phyloP scores from a whole-genome alignment of 495 filamentous ascomycete species.

The Penicillium ochrochloron region DNA sequence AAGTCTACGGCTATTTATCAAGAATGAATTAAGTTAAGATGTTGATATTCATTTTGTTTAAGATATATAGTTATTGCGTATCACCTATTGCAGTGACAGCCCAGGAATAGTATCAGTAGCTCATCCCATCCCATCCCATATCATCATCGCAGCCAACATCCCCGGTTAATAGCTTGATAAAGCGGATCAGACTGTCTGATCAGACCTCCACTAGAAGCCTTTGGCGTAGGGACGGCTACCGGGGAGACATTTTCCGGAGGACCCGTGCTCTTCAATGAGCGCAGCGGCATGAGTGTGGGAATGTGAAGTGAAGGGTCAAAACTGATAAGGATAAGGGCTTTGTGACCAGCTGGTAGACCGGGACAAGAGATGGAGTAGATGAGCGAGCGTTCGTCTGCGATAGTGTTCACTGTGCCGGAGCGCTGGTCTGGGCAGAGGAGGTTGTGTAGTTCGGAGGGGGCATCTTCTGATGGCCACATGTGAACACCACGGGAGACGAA shows the following conservation, averaged over 20 bases:
- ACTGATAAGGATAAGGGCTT: slow-evolving; percentile 62
- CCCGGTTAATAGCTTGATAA: slow-evolving; percentile 41
- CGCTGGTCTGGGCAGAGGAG: slow-evolving; percentile 61
- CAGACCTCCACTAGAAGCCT: slow-evolving; percentile 25
- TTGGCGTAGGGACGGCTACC: slow-evolving; percentile 4
- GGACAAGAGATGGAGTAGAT: slow-evolving; percentile 59
- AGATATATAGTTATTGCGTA: neutral
- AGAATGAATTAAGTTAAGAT: neutral
- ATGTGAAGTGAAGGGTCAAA: slow-evolving; percentile 64
- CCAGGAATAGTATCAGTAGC: neutral
- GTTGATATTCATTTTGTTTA: neutral
- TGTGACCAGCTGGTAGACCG: slow-evolving; percentile 41
- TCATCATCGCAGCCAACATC: slow-evolving; percentile 43
- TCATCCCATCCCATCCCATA: neutral
- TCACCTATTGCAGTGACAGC: neutral
- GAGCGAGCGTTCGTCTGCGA: slow-evolving; percentile 64
- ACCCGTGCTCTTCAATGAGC: slow-evolving; percentile 15
- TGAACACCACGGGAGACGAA: slow-evolving; percentile 56
- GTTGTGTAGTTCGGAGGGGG: slow-evolving; percentile 50
- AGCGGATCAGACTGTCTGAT: slow-evolving; percentile 40
- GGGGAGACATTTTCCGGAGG: slow-evolving; percentile 12
- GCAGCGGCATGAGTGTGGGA: slow-evolving; percentile 27
- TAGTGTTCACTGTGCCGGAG: slow-evolving; percentile 52
- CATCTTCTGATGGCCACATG: slow-evolving; percentile 63
- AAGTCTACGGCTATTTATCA: too few species aligned